Evolutionary conservation across 2,329 filamentous ascomycete genomes (phyloP).

Genomic region (Colletotrichum acutatum): DNA sequence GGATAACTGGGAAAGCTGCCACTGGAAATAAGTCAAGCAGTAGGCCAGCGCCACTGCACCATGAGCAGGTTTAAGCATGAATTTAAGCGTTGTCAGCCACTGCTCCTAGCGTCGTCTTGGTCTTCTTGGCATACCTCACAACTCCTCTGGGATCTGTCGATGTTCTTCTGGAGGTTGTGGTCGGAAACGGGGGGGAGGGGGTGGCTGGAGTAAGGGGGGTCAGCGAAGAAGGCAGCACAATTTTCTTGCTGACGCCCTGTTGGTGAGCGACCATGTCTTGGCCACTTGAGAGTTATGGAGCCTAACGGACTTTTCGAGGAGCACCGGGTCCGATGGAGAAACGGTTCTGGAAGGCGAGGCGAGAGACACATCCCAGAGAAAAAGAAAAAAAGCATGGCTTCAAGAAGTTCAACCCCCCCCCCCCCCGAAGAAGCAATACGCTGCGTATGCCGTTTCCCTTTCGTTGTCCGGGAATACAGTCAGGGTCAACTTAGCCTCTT

Average conservation of each 20-base stretch:
- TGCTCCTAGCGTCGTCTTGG: slow-evolving; percentile 34
- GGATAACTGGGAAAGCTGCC: background rate
- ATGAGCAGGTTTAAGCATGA: slow-evolving; percentile 56
- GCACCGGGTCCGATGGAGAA: slow-evolving; percentile 31
- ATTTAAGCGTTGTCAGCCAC: slow-evolving; percentile 62
- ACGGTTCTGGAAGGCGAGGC: slow-evolving; percentile 10
- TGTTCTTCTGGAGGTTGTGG: slow-evolving; percentile 1
- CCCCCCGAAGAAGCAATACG: background rate
- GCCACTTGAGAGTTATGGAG: slow-evolving; percentile 38
- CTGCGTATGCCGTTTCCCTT: background rate
- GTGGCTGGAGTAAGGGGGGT: background rate
- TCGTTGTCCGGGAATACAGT: background rate
- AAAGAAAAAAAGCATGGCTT: background rate
- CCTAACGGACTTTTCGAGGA: slow-evolving; percentile 32
- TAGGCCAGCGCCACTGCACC: slow-evolving; percentile 26
- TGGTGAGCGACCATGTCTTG: background rate
- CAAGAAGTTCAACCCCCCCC: background rate
- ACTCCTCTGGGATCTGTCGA: slow-evolving; percentile 33
- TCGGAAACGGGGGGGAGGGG: slow-evolving; percentile 24
- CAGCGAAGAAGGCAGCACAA: background rate
- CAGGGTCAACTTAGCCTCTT: background rate
- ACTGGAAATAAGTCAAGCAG: background rate
- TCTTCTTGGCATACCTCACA: slow-evolving; percentile 51
- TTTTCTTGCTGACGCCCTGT: background rate
- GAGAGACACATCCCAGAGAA: background rate